Percentiles rank a stretch among this genome's conserved stretches.
Conservation (phyloP, 2,329 filamentous ascomycete genomes). For the Cytospora piceae region DNA sequence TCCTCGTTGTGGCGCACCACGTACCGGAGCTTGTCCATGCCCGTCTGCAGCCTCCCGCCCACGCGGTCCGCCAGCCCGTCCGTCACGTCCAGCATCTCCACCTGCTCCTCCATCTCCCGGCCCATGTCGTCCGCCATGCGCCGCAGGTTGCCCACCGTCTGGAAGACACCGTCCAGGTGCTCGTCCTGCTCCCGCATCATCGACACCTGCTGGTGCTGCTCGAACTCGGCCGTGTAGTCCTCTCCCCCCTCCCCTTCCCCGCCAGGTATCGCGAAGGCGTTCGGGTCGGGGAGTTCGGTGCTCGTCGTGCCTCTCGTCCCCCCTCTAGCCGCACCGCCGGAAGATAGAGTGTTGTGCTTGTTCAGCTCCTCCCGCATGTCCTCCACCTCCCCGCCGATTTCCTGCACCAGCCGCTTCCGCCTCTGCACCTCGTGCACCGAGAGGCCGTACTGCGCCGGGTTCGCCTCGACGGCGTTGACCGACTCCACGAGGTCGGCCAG, state of each 20-base stretch:
- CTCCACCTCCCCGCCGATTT: constrained; percentile 86
- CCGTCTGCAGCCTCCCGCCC: constrained; percentile 80
- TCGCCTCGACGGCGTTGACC: constrained; percentile 83
- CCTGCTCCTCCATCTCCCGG: constrained; percentile 92
- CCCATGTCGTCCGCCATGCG: constrained; percentile 96
- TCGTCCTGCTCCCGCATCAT: constrained; percentile 96
- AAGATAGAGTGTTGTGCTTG: constrained; percentile 54
- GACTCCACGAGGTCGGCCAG: constrained; percentile 86
- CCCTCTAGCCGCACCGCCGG: constrained; percentile 30
- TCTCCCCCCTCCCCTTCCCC: constrained; percentile 51
- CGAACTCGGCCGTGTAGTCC: constrained; percentile 77
- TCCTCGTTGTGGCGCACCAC: constrained; percentile 93
- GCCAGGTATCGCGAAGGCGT: constrained; percentile 59
- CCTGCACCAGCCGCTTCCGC: constrained; percentile 79
- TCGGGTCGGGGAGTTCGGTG: constrained; percentile 57
- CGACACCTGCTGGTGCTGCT: constrained; percentile 86
- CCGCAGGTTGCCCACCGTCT: constrained; percentile 87
- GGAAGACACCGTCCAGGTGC: constrained; percentile 88
- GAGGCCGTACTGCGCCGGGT: constrained; percentile 86
- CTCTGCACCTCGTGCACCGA: constrained; percentile 80
- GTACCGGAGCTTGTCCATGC: constrained; percentile 82
- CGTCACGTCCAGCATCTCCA: constrained; percentile 82
- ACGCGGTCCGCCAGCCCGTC: constrained; percentile 87
- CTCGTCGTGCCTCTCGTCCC: constrained; percentile 41
- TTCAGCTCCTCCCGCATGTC: constrained; percentile 84